Base-by-base conservation (phyloP, 345 rosid genomes). In the Citrus hindsii region DNA sequence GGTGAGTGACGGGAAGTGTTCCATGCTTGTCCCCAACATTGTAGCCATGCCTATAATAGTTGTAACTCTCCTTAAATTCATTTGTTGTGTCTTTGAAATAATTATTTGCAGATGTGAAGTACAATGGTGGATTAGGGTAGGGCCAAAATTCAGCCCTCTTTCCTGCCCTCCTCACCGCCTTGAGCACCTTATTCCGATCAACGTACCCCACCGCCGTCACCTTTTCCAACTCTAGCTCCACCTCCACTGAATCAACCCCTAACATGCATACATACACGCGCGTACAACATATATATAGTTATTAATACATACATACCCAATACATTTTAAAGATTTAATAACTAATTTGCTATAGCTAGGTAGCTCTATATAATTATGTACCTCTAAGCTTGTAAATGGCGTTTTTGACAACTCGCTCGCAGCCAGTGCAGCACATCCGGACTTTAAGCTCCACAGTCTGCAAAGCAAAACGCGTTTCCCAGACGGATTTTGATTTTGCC, bases 61-160 rank as follows among this genome's bases (percentile, higher is more conserved):
- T 93, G 84, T 93, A 95, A 35, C 94, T 92, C 86, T 91, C 94
- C 79, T 85, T 93, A 87, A 89, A 95, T 77, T 95, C 97, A 22
- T 82, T 79, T 4, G 95, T 88, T 13, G 98, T 94, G 87, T 95
- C 98, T 66, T 75, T 85, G 84, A 87, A 95, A 77, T 95, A 95
- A 65, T 88, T 35, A 38, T 70, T 82, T 22, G 93, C 51, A 0
- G 92, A 76, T 37, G 97, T 95, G 87, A 93, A 95, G 92, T 93
- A 93, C 76, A 92, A 79, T 2, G 98, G 97, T 16, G 86, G 85
- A n/a, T 95, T 73, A 2, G 98, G 98, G 81, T 91, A 93, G 0
- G 98, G 98, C 95, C 95, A 95, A 81, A 95, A 95, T 80, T 95
- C 98, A 1, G 95, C 98, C 82, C 95, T 89, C 84, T 93, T 93